Conservation (phyloP, 768 basidiomycete genomes). For the Aureoboletus auriporus region DNA sequence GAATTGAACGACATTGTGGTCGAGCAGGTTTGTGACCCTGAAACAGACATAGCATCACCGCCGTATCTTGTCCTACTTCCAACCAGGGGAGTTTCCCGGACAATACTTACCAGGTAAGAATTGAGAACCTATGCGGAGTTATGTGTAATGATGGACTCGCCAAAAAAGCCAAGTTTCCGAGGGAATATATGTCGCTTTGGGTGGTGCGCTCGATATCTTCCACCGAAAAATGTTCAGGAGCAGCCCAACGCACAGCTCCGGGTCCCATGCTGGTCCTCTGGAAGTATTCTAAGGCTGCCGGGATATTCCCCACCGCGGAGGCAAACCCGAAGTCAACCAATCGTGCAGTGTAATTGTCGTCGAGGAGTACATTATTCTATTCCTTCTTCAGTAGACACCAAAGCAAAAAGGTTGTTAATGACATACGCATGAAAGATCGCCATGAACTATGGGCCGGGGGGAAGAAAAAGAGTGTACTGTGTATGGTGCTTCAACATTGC, state of each 20-base stretch:
- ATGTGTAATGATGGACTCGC: too few species aligned
- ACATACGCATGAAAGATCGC: neutral
- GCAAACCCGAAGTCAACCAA: neutral
- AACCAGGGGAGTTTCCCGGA: too few species aligned
- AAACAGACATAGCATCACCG: too few species aligned
- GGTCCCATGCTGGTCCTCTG: neutral
- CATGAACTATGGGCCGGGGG: neutral
- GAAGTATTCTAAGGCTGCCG: neutral
- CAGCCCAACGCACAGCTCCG: neutral
- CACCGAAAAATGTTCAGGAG: neutral
- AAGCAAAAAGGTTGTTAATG: too few species aligned
- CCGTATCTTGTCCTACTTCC: too few species aligned
- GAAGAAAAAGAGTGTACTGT: neutral
- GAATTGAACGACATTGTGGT: too few species aligned
- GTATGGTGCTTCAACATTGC: neutral
- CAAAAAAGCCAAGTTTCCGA: neutral
- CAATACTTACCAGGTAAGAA: too few species aligned
- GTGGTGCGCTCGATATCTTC: neutral
- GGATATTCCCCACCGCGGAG: neutral
- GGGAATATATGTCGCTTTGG: neutral
- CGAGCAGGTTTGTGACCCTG: too few species aligned
- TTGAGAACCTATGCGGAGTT: too few species aligned
- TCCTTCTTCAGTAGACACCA: neutral
- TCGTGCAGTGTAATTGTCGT: neutral
- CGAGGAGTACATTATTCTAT: neutral